Base-by-base conservation (phyloP, 352 stramenopile genomes). In the Phytophthora citrophthora region DNA sequence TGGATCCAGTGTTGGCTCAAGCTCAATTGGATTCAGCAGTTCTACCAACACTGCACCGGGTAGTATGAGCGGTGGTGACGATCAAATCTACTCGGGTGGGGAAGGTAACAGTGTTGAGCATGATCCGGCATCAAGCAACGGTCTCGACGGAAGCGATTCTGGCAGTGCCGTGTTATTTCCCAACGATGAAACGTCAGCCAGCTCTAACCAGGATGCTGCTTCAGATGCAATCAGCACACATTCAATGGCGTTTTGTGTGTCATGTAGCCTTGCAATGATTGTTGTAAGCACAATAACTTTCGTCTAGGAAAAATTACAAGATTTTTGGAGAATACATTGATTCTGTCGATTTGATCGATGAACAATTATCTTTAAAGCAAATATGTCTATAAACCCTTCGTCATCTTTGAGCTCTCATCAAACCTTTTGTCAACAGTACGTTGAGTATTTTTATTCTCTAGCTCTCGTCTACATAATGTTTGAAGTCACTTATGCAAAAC, bases 101-200 rank as follows among this genome's bases (percentile, higher is more conserved):
- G 39, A 60, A 34, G 26, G 44, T 23, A 34, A 46, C 41, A 53
- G 13, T 41, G 34, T 53, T 34, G 27, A 61, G 5, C 31, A 53
- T 20, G 41, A 57, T 16, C 15, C 29, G 26, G 20, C 29, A 32
- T 52, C 29, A 15, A 36, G 23, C 41, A 50, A 45, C 7, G 7
- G 31, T 23, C 31, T 31, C 36, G 41, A 27, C 16, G 15, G 18
- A 3, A 50, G 29, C 13, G 27, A 29, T 3, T 44, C 52, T 53
- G 41, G 13, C 31, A 61, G 16, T 10, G 27, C 1, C 20, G 20
- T 13, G 5, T 20, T 54, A 32, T 26, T 47, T 31, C n/a, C 26
- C 3, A 31, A 27, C 23, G 49, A 46, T 11, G 20, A 61, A 9
- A 38, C 40, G 2, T 40, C 53, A 38, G 43, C 23, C 6, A 39